These are phyloP conservation scores for Eremothecium coryli DNA, from an alignment of 1,139 yeast genomes.

Conservation along the genomic window DNA sequence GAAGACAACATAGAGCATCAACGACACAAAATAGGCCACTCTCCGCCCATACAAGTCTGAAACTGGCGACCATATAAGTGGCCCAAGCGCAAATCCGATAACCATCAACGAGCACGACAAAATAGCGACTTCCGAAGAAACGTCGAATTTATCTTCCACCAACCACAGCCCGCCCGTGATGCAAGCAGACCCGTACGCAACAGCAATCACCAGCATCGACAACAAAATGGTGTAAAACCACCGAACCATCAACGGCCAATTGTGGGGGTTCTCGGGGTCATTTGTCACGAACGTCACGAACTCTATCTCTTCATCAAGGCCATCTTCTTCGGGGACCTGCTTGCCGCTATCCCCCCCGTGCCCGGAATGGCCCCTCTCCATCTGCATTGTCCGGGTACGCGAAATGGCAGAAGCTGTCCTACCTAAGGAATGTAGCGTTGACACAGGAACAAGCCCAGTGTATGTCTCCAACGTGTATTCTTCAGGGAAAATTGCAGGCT, in stretches of 20 bases:
- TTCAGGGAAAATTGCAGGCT: conserved; percentile 75
- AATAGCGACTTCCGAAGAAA: conserved; percentile 68
- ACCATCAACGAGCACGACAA: conserved; percentile 82
- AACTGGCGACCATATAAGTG: conserved; percentile 82
- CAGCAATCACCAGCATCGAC: conserved; percentile 66
- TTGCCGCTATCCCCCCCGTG: conserved; percentile 16
- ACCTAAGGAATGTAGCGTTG: conserved; percentile 60
- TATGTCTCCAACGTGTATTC: conserved; percentile 80
- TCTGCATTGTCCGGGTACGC: too few relatives aligned
- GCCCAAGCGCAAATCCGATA: conserved; percentile 80
- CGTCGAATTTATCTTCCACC: conserved; percentile 54
- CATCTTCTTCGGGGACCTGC: conserved; percentile 27
- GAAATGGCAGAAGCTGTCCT: conserved; percentile 39
- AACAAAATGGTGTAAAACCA: conserved; percentile 63
- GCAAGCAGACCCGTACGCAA: conserved; percentile 85
- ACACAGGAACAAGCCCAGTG: conserved; percentile 76
- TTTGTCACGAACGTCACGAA: conserved; percentile 68
- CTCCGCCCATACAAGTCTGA: conserved; percentile 82
- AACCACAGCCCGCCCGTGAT: conserved; percentile 75
- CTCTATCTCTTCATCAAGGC: conserved; percentile 57
- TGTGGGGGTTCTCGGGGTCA: conserved; percentile 83
- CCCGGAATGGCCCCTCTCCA: conserved; percentile 5
- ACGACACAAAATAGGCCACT: conserved; percentile 71
- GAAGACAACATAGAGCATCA: conserved; percentile 64
- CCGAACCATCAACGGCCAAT: conserved; percentile 53